phyloP scores from a whole-genome alignment of 257 asterid genomes.

The Henckelia pumila region DNA sequence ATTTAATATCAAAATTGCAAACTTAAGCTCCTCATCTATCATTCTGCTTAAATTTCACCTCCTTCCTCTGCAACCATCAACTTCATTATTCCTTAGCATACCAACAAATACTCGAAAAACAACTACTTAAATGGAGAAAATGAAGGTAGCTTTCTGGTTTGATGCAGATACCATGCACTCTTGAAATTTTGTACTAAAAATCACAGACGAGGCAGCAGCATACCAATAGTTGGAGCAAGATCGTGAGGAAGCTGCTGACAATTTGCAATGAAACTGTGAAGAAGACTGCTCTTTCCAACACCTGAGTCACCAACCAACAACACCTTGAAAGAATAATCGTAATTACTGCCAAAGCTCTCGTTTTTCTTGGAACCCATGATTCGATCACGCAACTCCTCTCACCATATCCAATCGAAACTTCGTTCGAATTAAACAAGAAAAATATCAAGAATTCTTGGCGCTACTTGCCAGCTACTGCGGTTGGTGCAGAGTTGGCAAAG shows the following conservation, averaged over 20 bases:
- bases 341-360: conserved; percentile 26
- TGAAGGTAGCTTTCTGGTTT: too few relatives aligned
- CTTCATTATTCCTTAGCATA: too few relatives aligned
- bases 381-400: neutral
- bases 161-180: neutral
- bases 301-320: conserved; percentile 79
- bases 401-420: conserved; percentile 14
- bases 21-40: too few relatives aligned
- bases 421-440: neutral
- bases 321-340: conserved; percentile 85
- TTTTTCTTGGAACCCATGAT: conserved; percentile 44
- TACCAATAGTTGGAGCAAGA: conserved; percentile 80
- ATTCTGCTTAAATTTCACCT: too few relatives aligned
- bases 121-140: too few relatives aligned
- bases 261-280: conserved; percentile 60
- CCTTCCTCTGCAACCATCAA: too few relatives aligned
- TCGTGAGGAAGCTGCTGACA: conserved; percentile 51
- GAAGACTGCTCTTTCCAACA: conserved; percentile 87
- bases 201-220: neutral
- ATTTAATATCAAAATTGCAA: too few relatives aligned
- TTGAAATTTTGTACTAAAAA: neutral
- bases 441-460: neutral
- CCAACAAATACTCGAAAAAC: too few relatives aligned
- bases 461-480: neutral
- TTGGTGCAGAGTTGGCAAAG: conserved; percentile 32